These are phyloP conservation scores for Triticum urartu DNA, from an alignment of 176 grass and related monocot species.

Conservation along the genomic window DNA sequence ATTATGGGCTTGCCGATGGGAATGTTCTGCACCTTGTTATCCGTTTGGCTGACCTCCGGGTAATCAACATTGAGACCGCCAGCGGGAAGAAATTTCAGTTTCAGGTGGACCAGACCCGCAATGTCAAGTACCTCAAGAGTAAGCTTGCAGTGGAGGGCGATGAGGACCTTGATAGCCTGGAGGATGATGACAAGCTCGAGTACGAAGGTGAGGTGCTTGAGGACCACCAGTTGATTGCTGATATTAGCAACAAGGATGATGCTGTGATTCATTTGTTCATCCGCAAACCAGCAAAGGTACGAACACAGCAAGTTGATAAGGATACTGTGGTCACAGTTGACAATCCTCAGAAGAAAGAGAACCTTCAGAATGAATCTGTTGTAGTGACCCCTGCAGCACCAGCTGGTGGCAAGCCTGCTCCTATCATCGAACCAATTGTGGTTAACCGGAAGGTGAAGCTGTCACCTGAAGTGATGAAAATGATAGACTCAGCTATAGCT, in stretches of 20 bases:
- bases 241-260: slow-evolving; percentile 68
- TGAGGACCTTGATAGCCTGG: slow-evolving; percentile 33
- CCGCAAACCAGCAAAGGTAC: slow-evolving; percentile 56
- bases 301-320: slow-evolving; percentile 34
- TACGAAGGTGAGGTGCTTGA: slow-evolving; percentile 65
- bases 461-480: slow-evolving; percentile 42
- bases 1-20: slow-evolving; percentile 64
- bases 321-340: slow-evolving; percentile 56
- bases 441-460: slow-evolving; percentile 50
- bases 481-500: slow-evolving; percentile 42
- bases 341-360: slow-evolving; percentile 35
- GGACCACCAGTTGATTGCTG: slow-evolving; percentile 62
- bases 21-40: slow-evolving; percentile 71
- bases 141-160: slow-evolving; percentile 51
- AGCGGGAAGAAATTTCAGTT: slow-evolving; percentile 61
- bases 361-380: slow-evolving; percentile 31
- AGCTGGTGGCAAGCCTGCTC: slow-evolving; percentile 29
- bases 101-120: slow-evolving; percentile 52
- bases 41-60: slow-evolving; percentile 55
- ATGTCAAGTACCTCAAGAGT: slow-evolving; percentile 56
- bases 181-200: slow-evolving; percentile 53
- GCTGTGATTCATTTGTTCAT: slow-evolving; percentile 69
- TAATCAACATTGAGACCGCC: slow-evolving; percentile 57
- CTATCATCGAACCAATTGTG: slow-evolving; percentile 56
- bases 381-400: slow-evolving; percentile 19